These are phyloP conservation scores for Cyanidiococcus yangmingshanensis DNA, from an alignment of 23 red algal genomes.

Conservation along the genomic window DNA sequence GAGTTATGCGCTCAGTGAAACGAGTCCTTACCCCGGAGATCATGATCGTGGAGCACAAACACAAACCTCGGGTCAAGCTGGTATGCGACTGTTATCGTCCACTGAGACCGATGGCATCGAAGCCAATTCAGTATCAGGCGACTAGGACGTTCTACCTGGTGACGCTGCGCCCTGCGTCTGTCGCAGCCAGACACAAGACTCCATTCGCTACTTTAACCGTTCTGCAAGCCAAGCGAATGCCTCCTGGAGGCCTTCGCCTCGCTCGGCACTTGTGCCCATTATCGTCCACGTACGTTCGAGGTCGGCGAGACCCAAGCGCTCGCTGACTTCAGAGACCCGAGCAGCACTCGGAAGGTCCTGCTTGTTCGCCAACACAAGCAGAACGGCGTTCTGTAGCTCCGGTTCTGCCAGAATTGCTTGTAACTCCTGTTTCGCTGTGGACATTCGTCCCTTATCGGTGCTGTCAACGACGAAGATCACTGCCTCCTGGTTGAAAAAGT, in stretches of 20 bases:
- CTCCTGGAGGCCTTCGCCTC: conserved; percentile 76
- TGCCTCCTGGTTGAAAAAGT: conserved; percentile 90
- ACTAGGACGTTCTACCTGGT: too few relatives aligned
- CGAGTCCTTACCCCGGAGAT: too few relatives aligned
- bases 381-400: conserved; percentile 67
- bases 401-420: conserved; percentile 48
- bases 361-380: conserved; percentile 97
- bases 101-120: too few relatives aligned
- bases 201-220: conserved; percentile 10
- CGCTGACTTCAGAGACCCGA: conserved; percentile 54
- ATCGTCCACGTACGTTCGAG: conserved; percentile 98
- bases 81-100: too few relatives aligned
- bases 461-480: conserved; percentile 97
- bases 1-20: too few relatives aligned
- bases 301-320: conserved; percentile 52
- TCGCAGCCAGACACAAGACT: too few relatives aligned
- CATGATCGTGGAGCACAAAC: too few relatives aligned
- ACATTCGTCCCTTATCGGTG: conserved; percentile 68
- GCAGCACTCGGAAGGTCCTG: conserved; percentile 73
- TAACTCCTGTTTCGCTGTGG: conserved; percentile 70
- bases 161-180: too few relatives aligned
- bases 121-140: too few relatives aligned
- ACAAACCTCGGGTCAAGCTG: too few relatives aligned
- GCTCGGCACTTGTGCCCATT: conserved; percentile 66
- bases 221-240: conserved; percentile 87